Evolutionary conservation across 2,329 filamentous ascomycete species (phyloP).

Genomic region (Lasiodiplodia hormozganensis): DNA sequence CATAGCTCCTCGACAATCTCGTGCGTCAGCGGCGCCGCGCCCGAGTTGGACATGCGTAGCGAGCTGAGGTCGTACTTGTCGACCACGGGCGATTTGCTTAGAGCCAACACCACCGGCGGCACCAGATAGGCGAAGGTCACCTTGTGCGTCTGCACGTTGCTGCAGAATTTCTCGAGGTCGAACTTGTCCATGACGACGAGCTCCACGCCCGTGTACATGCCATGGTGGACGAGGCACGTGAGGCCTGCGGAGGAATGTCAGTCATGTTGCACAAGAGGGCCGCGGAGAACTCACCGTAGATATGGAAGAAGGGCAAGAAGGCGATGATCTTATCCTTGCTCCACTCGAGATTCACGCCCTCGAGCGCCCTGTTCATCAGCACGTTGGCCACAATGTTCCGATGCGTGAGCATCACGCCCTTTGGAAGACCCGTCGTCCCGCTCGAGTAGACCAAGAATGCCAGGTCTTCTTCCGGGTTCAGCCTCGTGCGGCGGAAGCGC

Average conservation of each 20-base stretch:
- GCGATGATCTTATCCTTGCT: slow-evolving; percentile 76
- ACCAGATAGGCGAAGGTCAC: slow-evolving; percentile 84
- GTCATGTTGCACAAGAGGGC: background rate
- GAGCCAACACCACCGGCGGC: slow-evolving; percentile 80
- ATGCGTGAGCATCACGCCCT: slow-evolving; percentile 89
- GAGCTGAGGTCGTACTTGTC: slow-evolving; percentile 80
- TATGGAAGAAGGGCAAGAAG: slow-evolving; percentile 89
- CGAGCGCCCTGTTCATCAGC: slow-evolving; percentile 50
- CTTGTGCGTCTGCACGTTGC: slow-evolving; percentile 74
- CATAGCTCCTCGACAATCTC: slow-evolving; percentile 82
- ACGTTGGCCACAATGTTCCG: slow-evolving; percentile 79
- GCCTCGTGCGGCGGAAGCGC: slow-evolving; percentile 65
- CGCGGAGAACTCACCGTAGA: slow-evolving; percentile 69
- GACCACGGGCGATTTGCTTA: slow-evolving; percentile 80
- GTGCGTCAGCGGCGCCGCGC: slow-evolving; percentile 81
- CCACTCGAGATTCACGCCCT: slow-evolving; percentile 59
- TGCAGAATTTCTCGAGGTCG: slow-evolving; percentile 79
- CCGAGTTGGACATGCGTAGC: slow-evolving; percentile 84
- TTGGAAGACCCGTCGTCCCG: slow-evolving; percentile 89
- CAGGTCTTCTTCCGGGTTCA: slow-evolving; percentile 74
- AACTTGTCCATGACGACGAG: slow-evolving; percentile 80
- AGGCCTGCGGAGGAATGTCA: slow-evolving; percentile 59
- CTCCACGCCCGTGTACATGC: slow-evolving; percentile 69
- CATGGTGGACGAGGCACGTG: slow-evolving; percentile 73
- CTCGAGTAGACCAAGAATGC: slow-evolving; percentile 88